Percentiles rank a stretch among this genome's conserved stretches.
These are phyloP conservation scores for Stevia rebaudiana DNA, from an alignment of 140 eudicot species.

Conservation along the genomic window DNA sequence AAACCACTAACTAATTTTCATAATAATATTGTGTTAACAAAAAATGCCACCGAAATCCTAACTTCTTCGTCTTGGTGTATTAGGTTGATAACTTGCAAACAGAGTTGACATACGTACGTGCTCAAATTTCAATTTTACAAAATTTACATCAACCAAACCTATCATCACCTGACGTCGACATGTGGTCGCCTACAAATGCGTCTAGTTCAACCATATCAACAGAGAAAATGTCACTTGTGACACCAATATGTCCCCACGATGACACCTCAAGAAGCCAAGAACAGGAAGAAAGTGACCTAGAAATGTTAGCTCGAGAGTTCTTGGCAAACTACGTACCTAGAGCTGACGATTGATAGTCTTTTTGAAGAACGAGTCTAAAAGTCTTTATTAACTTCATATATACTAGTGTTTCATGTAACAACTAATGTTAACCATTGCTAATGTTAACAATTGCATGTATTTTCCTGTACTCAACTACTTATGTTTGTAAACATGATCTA, in stretches of 20 bases:
- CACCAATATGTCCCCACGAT: conserved; percentile 7
- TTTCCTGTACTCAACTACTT: not conserved
- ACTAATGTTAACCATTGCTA: conserved; percentile 13
- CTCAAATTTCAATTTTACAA: conserved; percentile 45
- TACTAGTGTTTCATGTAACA: conserved; percentile 20
- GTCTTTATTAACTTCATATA: conserved; percentile 6
- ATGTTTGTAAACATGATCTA: not conserved
- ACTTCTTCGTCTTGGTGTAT: not conserved
- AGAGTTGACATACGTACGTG: conserved; percentile 54
- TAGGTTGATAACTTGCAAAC: conserved; percentile 67
- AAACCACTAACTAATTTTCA: not conserved
- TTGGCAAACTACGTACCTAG: conserved; percentile 30
- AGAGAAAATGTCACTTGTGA: conserved; percentile 2
- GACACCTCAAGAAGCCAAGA: conserved; percentile 24
- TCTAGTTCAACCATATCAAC: conserved; percentile 14
- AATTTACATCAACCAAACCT: conserved; percentile 8
- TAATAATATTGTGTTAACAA: too few species aligned
- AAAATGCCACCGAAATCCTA: not conserved
- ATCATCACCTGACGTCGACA: not conserved
- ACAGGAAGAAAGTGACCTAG: conserved; percentile 37
- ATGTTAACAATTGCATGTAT: not conserved
- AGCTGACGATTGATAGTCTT: not conserved
- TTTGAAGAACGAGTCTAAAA: not conserved
- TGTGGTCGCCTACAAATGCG: conserved; percentile 18
- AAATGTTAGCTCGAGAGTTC: conserved; percentile 47